Base-by-base conservation (phyloP, 2,329 filamentous ascomycete genomes). In the Eurotiales sp. region DNA sequence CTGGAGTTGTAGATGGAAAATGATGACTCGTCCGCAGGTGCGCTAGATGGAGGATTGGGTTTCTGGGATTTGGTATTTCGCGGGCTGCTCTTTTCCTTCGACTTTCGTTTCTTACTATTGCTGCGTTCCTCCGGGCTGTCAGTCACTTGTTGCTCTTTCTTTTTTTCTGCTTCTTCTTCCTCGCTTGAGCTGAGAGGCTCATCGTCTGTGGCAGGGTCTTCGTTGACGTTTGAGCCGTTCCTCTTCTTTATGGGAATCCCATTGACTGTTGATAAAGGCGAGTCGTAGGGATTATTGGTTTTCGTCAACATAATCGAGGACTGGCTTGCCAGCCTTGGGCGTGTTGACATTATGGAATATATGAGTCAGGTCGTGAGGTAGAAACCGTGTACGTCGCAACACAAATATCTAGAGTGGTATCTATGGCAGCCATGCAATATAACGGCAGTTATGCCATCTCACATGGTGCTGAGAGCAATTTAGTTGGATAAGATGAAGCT, bases 141-240 rank as follows among this genome's bases (percentile, higher is more conserved):
- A 15, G 15, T 29, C 17, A 21, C 19, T 14, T 41, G 40, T 46
- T 50, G 39, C 22, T 51, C 30, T 10, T 27, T 32, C 30, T 25
- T 14, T 32, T 21, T 29, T 32, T 44, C 32, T 10, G n/a, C 34
- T 51, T 25, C 49, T 14, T 66, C 62, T 11, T 68, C 67, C 15
- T 67, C 64, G 21, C 55, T 64, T 2, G 65, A 67, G 50, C 67
- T 69, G 4, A 65, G 19, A 3, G 68, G 69, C 12, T 66, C 67
- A 44, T 66, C 67, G 32, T 70, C 64, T 11, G 61, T 69, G 5
- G 58, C 65, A 3, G 64, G 65, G 42, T 62, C 56, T 39, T 44
- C 30, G 40, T 52, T 53, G 15, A 49, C 7, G 40, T 54, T 39
- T 15, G 15, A 11, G 11, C n/a, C 22, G 23, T 25, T 29, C 7